Percentiles rank a stretch among this genome's conserved stretches.
Evolutionary conservation across 2,329 filamentous ascomycete genomes (phyloP).

Genomic region (Alternaria solani): DNA sequence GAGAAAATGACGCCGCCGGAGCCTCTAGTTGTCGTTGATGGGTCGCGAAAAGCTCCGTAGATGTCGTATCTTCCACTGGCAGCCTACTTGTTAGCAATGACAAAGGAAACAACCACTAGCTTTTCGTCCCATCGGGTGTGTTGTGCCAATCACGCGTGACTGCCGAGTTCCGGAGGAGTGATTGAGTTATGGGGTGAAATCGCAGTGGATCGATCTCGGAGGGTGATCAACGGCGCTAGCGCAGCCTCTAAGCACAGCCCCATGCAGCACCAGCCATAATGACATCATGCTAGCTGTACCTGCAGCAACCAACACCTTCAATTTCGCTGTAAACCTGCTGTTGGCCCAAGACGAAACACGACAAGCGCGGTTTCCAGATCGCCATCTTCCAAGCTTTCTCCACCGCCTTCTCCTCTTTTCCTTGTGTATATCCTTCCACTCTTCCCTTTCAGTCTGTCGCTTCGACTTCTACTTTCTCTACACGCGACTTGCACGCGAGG

Average conservation of each 20-base stretch:
- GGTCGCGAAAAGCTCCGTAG: neutral
- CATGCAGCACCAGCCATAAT: slow-evolving; percentile 2
- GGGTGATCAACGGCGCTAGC: slow-evolving; percentile 3
- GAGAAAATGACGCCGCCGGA: neutral
- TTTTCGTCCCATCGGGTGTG: neutral
- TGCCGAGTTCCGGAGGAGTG: neutral
- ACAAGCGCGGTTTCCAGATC: slow-evolving; percentile 5
- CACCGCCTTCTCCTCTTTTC: neutral
- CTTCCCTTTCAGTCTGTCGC: slow-evolving; percentile 21
- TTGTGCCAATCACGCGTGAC: neutral
- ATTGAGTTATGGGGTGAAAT: neutral
- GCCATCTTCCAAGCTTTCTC: slow-evolving; percentile 1
- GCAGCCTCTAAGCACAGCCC: neutral
- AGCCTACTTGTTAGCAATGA: neutral
- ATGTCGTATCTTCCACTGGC: neutral
- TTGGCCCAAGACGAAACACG: slow-evolving; percentile 1
- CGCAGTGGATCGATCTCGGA: slow-evolving; percentile 7
- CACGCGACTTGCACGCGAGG: slow-evolving; percentile 8
- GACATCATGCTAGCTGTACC: slow-evolving; percentile 19
- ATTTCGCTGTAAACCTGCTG: slow-evolving; percentile 18
- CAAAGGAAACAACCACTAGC: neutral
- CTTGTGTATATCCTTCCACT: slow-evolving; percentile 2
- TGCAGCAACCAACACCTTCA: slow-evolving; percentile 14
- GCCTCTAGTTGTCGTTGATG: neutral
- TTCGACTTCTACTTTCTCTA: slow-evolving; percentile 7